These are phyloP conservation scores for Amanita exitialis DNA, from an alignment of 768 basidiomycete genomes.

Conservation along the genomic window DNA sequence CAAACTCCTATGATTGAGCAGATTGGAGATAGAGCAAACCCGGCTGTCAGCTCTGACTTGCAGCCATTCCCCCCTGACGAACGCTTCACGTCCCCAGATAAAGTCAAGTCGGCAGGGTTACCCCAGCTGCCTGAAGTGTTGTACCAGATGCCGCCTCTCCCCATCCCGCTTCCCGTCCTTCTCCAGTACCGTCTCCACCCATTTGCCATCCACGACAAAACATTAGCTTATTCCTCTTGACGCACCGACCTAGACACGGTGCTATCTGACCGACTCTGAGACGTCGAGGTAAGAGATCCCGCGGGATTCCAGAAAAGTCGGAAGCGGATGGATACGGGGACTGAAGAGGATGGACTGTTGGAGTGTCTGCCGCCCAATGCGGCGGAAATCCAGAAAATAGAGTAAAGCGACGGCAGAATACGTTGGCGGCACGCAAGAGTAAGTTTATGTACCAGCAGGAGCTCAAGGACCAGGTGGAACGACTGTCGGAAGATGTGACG, in stretches of 20 bases:
- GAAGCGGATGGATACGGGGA: constrained; percentile 32
- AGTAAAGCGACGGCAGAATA: constrained; percentile 76
- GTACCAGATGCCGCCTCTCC: constrained; percentile 34
- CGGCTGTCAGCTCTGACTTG: constrained; percentile 14
- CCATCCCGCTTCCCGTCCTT: constrained; percentile 20
- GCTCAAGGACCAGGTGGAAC: constrained; percentile 42
- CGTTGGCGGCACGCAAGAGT: constrained; percentile 67
- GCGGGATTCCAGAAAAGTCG: constrained; percentile 59
- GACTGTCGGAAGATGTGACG: constrained; percentile 27
- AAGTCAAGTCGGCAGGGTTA: constrained; percentile 3
- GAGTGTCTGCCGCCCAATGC: constrained; percentile 25
- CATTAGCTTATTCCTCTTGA: constrained; percentile 57
- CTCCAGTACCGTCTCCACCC: constrained; percentile 8
- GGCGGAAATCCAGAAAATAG: constrained; percentile 55
- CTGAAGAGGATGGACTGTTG: constrained; percentile 36
- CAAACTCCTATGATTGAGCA: too few species aligned
- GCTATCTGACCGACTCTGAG: constrained; percentile 51
- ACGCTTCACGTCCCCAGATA: background rate
- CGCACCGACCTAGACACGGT: constrained; percentile 66
- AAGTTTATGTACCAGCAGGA: constrained; percentile 62
- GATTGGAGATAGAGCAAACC: too few species aligned
- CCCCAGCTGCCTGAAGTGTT: constrained; percentile 12
- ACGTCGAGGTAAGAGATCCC: constrained; percentile 72
- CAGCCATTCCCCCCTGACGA: constrained; percentile 15
- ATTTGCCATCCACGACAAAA: constrained; percentile 24